Percentiles rank a stretch among this genome's conserved stretches.
Conservation (phyloP, 306 rosid genomes). For the Dryas alaskensis region DNA sequence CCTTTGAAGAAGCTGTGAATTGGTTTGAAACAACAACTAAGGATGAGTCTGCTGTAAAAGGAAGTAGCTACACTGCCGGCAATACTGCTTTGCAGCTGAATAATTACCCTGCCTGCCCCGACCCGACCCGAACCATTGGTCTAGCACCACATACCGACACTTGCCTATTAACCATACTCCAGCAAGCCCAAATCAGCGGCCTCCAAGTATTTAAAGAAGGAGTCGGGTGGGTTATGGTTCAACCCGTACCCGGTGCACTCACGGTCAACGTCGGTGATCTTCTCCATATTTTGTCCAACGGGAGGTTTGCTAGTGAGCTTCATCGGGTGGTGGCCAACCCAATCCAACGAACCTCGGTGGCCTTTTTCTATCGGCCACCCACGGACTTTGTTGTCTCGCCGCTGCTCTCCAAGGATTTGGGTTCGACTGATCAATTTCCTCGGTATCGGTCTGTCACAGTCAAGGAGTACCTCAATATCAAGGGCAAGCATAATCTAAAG, state of each 20-base stretch:
- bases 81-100: conserved; percentile 54
- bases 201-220: conserved; percentile 58
- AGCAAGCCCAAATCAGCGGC: conserved; percentile 49
- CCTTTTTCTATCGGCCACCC: conserved; percentile 58
- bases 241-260: conserved; percentile 38
- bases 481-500: conserved; percentile 39
- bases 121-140: conserved; percentile 65
- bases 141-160: conserved; percentile 83
- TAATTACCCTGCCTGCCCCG: conserved; percentile 64
- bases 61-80: too few species aligned
- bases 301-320: conserved; percentile 36
- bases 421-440: conserved; percentile 8
- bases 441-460: conserved; percentile 44
- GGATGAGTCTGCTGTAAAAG: too few species aligned
- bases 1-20: conserved; percentile 30
- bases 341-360: conserved; percentile 45
- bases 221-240: conserved; percentile 53
- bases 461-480: conserved; percentile 48
- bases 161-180: conserved; percentile 55
- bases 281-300: conserved; percentile 55
- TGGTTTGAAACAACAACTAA: conserved; percentile 30
- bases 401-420: background rate
- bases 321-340: conserved; percentile 58
- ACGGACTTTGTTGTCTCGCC: conserved; percentile 46
- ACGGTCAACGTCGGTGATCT: conserved; percentile 65